Conservation (phyloP, 2,329 filamentous ascomycete genomes). For the Byssothecium circinans region DNA sequence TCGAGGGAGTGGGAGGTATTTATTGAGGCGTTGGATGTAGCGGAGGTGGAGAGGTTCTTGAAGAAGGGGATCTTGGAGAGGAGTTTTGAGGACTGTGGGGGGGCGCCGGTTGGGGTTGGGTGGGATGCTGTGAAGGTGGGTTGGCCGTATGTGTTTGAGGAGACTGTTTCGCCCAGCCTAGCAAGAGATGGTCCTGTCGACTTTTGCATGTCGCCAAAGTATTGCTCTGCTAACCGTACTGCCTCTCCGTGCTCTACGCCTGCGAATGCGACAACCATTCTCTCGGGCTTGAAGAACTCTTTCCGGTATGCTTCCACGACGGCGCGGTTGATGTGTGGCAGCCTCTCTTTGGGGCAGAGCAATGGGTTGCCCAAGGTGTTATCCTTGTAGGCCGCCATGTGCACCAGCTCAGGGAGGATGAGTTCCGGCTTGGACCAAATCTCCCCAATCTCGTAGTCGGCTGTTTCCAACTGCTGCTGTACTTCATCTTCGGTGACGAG, state of each 20-base stretch:
- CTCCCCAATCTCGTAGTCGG: constrained; percentile 92
- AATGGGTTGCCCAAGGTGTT: constrained; percentile 95
- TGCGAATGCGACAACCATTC: constrained; percentile 93
- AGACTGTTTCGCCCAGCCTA: constrained; percentile 29
- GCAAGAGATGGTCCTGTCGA: constrained; percentile 49
- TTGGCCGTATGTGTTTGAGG: constrained; percentile 34
- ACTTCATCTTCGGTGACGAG: constrained; percentile 85
- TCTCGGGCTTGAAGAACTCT: constrained; percentile 83
- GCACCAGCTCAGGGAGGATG: constrained; percentile 90
- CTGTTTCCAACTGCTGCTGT: constrained; percentile 81
- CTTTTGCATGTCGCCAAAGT: constrained; percentile 87
- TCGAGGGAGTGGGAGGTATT: constrained; percentile 52
- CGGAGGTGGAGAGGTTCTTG: constrained; percentile 81
- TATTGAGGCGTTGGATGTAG: constrained; percentile 61
- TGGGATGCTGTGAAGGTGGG: constrained; percentile 51
- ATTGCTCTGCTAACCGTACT: constrained; percentile 75
- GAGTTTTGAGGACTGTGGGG: constrained; percentile 63
- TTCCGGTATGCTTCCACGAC: constrained; percentile 78
- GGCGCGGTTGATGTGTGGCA: constrained; percentile 71
- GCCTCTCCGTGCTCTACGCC: constrained; percentile 83
- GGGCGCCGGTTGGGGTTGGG: constrained; percentile 41
- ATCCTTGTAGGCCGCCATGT: constrained; percentile 92
- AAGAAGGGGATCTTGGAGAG: constrained; percentile 86
- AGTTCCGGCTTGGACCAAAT: constrained; percentile 98
- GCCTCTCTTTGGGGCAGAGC: constrained; percentile 82